phyloP scores from a whole-genome alignment of 257 asterid species.

The Rauvolfia tetraphylla region DNA sequence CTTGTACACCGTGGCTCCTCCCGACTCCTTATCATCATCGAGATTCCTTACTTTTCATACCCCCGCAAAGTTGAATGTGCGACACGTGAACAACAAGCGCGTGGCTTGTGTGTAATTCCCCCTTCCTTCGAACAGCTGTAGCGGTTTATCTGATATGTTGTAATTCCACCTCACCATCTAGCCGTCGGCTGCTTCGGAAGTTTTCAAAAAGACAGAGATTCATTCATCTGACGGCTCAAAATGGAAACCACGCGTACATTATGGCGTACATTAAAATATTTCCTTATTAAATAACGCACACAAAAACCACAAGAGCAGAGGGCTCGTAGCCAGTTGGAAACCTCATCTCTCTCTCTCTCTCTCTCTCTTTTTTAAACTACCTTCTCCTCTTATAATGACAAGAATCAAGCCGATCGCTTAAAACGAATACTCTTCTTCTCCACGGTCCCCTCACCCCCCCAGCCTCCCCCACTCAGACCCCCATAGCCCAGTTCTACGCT shows the following conservation, averaged over 20 bases:
- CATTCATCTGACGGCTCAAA: conserved; percentile 32
- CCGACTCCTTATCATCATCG: conserved; percentile 17
- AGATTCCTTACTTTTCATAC: conserved; percentile 27
- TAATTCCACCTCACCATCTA: conserved; percentile 23
- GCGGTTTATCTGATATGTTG: conserved; percentile 23
- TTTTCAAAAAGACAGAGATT: background rate
- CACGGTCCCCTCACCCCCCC: background rate
- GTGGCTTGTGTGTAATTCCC: conserved; percentile 24
- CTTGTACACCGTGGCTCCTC: conserved; percentile 19
- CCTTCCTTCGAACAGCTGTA: conserved; percentile 7
- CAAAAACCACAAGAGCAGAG: conserved; percentile 21
- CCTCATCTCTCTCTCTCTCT: conserved; percentile 25
- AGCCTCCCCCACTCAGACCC: background rate
- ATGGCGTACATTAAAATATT: conserved; percentile 25
- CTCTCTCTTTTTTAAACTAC: conserved; percentile 23
- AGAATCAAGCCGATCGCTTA: conserved; percentile 48
- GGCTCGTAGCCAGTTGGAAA: conserved; percentile 43
- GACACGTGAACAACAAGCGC: conserved; percentile 28
- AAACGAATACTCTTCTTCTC: conserved; percentile 11
- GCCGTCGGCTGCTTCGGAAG: conserved; percentile 9
- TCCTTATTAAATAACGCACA: conserved; percentile 33
- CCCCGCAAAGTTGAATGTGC: background rate
- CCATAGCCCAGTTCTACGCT: no score
- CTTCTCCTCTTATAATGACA: conserved; percentile 35
- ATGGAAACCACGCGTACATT: conserved; percentile 17